Base-by-base conservation (phyloP, 108 stramenopile genomes). In the Stephanodiscus triporus region DNA sequence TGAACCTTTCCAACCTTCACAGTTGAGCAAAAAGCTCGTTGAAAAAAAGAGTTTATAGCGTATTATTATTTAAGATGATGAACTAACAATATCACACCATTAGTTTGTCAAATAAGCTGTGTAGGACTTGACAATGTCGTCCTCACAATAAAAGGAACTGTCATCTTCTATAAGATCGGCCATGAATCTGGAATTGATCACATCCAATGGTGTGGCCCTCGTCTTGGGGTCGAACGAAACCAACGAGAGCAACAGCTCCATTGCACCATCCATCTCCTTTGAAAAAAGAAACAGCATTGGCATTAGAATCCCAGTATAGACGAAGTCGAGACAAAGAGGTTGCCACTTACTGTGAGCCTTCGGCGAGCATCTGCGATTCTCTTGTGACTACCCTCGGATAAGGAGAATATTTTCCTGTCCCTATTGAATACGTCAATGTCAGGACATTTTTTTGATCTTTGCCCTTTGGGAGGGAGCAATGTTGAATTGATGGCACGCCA, bases 181-280 rank as follows among this genome's bases (percentile, higher is more conserved):
- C 88, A 94, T 90, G 65, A 94, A 90, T 10, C 70, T 51, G 4
- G 90, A 91, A 76, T 94, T 91, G 65, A 95, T 73, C 1, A 90
- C 92, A 68, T 91, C 89, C 2, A 91, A 70, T 10, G 90, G 86
- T 10, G 80, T 84, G 20, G 82, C 84, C 49, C 92, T 68, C n/a
- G 67, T 78, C 43, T 78, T 56, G 2, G 92, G 91, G 72, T 96
- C 83, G 69, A 92, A 96, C 0, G 73, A 75, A 30, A 89, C 86
- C 26, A 96, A 69, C 2, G 83, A 82, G 16, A 78, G 66, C 24
- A 96, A 72, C 26, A 92, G 76, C 14, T 93, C 92, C 91, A 93
- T 90, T 7, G 89, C 95, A 51, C 95, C 95, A 48, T 89, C 83
- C 78, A 92, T 77, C 62, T 76, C 72, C 72, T 74, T 7, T 27